These are phyloP conservation scores for Orbilia ellipsospora DNA, from an alignment of 2,329 filamentous ascomycete genomes.

Conservation along the genomic window DNA sequence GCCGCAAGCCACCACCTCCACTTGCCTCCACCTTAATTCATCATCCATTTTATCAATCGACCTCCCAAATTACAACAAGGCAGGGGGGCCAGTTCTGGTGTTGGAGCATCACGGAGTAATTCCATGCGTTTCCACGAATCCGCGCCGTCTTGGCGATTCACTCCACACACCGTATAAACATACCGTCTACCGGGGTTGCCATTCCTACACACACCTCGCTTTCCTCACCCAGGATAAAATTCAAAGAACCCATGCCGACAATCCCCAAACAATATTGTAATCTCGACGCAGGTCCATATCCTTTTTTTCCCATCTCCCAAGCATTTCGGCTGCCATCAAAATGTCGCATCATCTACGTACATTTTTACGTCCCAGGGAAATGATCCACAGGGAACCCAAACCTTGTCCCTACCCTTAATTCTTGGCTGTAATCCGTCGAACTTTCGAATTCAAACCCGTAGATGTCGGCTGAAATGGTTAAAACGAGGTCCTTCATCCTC, in stretches of 20 bases:
- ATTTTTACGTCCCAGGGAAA: slow-evolving; percentile 22
- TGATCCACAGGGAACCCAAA: slow-evolving; percentile 31
- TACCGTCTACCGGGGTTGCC: slow-evolving; percentile 27
- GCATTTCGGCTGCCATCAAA: slow-evolving; percentile 9
- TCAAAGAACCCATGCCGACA: slow-evolving; percentile 11
- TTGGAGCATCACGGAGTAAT: slow-evolving; percentile 49
- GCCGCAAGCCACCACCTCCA: slow-evolving; percentile 5
- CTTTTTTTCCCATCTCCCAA: slow-evolving; percentile 3
- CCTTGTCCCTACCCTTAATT: slow-evolving; percentile 3
- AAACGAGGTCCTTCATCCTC: slow-evolving; percentile 24
- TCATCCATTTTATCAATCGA: slow-evolving; percentile 18
- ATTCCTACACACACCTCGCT: slow-evolving; percentile 23
- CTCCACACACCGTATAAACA: slow-evolving; percentile 9
- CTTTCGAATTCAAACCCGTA: not conserved
- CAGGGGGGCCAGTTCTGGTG: slow-evolving; percentile 5
- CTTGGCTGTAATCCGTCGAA: slow-evolving; percentile 18
- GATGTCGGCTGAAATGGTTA: slow-evolving; percentile 53
- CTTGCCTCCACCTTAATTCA: not conserved
- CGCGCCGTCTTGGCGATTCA: slow-evolving; percentile 27
- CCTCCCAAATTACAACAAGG: slow-evolving; percentile 35
- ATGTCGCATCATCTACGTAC: slow-evolving; percentile 10
- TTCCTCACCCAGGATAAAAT: slow-evolving; percentile 9
- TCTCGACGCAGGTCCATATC: slow-evolving; percentile 49
- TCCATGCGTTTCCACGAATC: slow-evolving; percentile 52
- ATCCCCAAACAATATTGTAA: not conserved